phyloP scores from a whole-genome alignment of 78 protist species.

The Dictyostelium brefeldianum region DNA sequence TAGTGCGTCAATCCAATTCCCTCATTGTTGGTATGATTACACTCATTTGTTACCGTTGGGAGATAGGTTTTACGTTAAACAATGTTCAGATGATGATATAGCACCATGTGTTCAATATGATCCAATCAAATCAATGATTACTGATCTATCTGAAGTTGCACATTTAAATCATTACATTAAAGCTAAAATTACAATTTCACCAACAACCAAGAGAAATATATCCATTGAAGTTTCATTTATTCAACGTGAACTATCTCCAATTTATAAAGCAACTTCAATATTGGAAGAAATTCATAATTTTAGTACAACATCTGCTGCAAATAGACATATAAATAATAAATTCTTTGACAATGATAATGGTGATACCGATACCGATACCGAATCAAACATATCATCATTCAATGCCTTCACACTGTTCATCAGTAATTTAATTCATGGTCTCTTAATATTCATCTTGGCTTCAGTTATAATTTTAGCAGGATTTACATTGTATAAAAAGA shows the following conservation, averaged over 20 bases:
- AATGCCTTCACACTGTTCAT: too few species aligned
- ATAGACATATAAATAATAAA: background rate
- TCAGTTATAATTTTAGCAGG: background rate
- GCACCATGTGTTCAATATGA: conserved; percentile 43
- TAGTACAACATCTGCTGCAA: background rate
- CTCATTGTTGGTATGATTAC: conserved; percentile 50
- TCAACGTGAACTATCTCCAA: background rate
- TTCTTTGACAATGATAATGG: background rate
- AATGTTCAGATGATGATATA: conserved; percentile 39
- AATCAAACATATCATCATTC: too few species aligned
- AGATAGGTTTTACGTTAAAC: conserved; percentile 5
- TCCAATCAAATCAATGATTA: background rate
- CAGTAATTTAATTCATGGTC: background rate
- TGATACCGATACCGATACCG: too few species aligned
- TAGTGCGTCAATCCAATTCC: background rate
- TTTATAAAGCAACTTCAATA: background rate
- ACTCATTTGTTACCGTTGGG: background rate
- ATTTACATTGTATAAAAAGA: background rate
- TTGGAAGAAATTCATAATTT: background rate
- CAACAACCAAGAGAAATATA: background rate
- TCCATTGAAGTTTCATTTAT: conserved; percentile 1
- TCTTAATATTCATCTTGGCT: background rate
- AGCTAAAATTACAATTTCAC: background rate
- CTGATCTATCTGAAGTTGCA: background rate
- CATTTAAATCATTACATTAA: conserved; percentile 25